A percentile compares a stretch with the other conserved stretches of the same genome.
Evolutionary conservation across 495 filamentous ascomycete genomes (phyloP).

Genomic region (Aspergillus sparsus): DNA sequence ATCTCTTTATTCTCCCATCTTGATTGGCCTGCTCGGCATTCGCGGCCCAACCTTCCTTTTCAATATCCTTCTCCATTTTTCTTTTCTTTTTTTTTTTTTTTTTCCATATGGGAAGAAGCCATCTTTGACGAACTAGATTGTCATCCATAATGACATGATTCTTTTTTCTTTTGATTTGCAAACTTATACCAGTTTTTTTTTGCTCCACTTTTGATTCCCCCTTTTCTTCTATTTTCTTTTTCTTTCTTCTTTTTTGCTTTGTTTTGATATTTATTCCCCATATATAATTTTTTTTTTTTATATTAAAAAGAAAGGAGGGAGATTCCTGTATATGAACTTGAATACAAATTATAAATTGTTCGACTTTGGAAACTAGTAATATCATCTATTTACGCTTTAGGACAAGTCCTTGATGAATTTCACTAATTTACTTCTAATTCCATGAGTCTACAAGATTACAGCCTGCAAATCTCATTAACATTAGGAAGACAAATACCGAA

Average conservation of each 20-base stretch:
- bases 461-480: background rate
- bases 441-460: no score
- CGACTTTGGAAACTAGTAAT: background rate
- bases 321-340: constrained; percentile 2
- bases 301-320: background rate
- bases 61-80: background rate
- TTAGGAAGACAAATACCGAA: background rate
- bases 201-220: constrained; percentile 14
- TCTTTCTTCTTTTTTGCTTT: constrained; percentile 7
- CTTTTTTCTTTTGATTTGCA: constrained; percentile 17
- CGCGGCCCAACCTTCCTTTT: background rate
- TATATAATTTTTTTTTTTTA: constrained; percentile 4
- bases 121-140: background rate
- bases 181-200: background rate
- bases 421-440: no score
- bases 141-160: constrained; percentile 19
- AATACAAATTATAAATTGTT: background rate
- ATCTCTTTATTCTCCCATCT: background rate
- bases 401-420: no score
- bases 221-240: background rate
- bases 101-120: background rate
- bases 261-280: constrained; percentile 4
- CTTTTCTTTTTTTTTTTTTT: background rate
- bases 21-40: background rate
- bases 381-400: no score